A percentile compares a stretch with the other conserved stretches of the same genome.
phyloP scores from a whole-genome alignment of 768 basidiomycete genomes.

The Trametes gibbosa region DNA sequence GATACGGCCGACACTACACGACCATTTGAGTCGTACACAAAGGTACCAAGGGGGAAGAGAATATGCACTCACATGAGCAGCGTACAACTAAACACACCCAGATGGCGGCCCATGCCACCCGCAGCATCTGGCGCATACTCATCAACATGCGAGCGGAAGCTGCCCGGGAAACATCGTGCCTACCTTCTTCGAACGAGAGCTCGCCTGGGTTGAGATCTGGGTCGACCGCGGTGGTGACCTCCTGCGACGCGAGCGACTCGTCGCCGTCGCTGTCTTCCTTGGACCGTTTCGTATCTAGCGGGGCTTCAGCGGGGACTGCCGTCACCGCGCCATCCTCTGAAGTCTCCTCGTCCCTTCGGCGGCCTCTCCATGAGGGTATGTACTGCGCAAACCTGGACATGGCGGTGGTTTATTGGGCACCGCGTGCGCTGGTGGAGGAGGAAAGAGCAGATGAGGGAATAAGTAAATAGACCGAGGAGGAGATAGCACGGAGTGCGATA shows the following conservation, averaged over 20 bases:
- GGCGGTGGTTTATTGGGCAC: background rate
- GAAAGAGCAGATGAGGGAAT: background rate
- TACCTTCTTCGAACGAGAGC: slow-evolving; percentile 46
- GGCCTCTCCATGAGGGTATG: background rate
- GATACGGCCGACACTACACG: slow-evolving; percentile 46
- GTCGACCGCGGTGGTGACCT: slow-evolving; percentile 9
- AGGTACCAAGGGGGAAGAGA: no score
- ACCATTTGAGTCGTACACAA: background rate
- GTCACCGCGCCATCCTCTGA: background rate
- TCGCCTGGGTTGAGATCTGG: slow-evolving; percentile 39
- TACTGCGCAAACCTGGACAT: slow-evolving; percentile 9
- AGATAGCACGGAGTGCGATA: slow-evolving; percentile 6
- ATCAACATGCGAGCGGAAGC: background rate
- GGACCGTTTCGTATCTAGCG: slow-evolving; percentile 9
- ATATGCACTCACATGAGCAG: slow-evolving; percentile 43
- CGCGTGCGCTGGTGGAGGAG: background rate
- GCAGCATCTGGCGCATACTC: slow-evolving; percentile 37
- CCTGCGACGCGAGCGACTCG: slow-evolving; percentile 11
- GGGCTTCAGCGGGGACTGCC: background rate
- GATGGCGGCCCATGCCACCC: slow-evolving; percentile 57
- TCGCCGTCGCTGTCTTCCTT: slow-evolving; percentile 8
- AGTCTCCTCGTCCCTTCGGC: background rate
- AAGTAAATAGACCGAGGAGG: background rate
- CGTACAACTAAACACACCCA: slow-evolving; percentile 56
- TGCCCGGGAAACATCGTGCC: background rate